Evolutionary conservation across 2,329 filamentous ascomycete species (phyloP).

Genomic region (Pseudopyricularia javanii): DNA sequence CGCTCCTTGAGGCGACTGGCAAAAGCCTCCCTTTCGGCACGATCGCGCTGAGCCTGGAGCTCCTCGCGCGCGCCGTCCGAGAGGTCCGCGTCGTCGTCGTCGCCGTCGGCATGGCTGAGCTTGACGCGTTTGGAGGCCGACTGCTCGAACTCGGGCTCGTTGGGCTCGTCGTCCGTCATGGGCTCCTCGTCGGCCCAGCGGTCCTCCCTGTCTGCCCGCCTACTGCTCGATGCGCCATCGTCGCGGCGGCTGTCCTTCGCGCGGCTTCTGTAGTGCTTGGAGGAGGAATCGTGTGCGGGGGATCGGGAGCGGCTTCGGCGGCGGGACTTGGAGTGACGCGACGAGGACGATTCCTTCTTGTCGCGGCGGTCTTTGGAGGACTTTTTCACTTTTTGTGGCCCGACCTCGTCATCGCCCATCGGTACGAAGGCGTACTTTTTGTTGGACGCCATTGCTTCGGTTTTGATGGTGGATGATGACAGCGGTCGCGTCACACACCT

Average conservation of each 20-base stretch:
- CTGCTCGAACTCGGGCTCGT: slow-evolving; percentile 49
- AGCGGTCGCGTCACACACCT: background rate
- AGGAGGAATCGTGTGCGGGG: slow-evolving; percentile 12
- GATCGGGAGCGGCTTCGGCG: slow-evolving; percentile 17
- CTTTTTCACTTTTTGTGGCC: slow-evolving; percentile 23
- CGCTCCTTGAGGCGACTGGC: slow-evolving; percentile 62
- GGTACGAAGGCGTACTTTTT: slow-evolving; percentile 57
- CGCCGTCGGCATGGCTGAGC: slow-evolving; percentile 37
- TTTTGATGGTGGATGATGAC: background rate
- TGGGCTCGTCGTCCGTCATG: slow-evolving; percentile 25
- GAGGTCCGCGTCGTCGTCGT: slow-evolving; percentile 31
- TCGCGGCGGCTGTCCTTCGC: slow-evolving; percentile 11
- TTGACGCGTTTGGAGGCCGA: slow-evolving; percentile 62
- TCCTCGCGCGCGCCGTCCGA: slow-evolving; percentile 50
- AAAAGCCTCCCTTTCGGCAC: slow-evolving; percentile 67
- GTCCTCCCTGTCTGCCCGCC: slow-evolving; percentile 50
- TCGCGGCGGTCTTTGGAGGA: slow-evolving; percentile 34
- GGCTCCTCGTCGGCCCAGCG: slow-evolving; percentile 72
- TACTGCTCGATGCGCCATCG: background rate
- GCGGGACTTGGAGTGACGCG: slow-evolving; percentile 11
- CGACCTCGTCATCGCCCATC: slow-evolving; percentile 51
- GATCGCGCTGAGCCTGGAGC: slow-evolving; percentile 49
- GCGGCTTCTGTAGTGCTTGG: slow-evolving; percentile 23
- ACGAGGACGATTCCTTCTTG: slow-evolving; percentile 21
- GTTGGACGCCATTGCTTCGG: slow-evolving; percentile 16